Base-by-base conservation (phyloP, 2,329 filamentous ascomycete species). In the Pezicula neosporulosa region DNA sequence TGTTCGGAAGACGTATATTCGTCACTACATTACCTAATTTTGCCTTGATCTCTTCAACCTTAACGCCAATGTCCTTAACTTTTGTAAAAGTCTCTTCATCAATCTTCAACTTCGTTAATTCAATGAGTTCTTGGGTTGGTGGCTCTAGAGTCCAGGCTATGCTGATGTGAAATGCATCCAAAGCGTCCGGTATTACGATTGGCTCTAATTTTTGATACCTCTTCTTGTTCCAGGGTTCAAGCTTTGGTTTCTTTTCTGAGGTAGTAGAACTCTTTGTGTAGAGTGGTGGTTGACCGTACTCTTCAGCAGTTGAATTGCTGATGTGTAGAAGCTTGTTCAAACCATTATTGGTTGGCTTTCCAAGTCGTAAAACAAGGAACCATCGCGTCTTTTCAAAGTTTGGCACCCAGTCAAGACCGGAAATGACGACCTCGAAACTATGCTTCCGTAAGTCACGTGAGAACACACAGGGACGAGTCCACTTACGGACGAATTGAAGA, bases 101-200 rank as follows among this genome's bases (percentile, higher is more conserved):
- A 16, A 44, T 47, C 8, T 52, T 56, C 3, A 56, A 52, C 3
- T 66, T 60, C 0, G 75, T 78, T 24, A 62, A 62, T 46, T 66
- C 56, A 15, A 63, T 61, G 13, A 78, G 62, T 33, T 77, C 73
- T 3, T 70, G 52, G 6, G 68, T 72, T 0, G 82, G 84, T 39
- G 72, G 66, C 9, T 74, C 68, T 55, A 93, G 76, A 1, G 81
- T 87, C 94, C 93, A 97, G 0, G 87, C 94, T 50, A 99, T 82
- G 43, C 91, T 96, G 53, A 97, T 73, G 69, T 99, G 94, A 64
- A 97, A 97, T 19, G 80, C 82, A 45, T 76, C 68, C 4, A 77
- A 77, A 49, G 68, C 67, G 59, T 82, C 76, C 33, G 62, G 50
- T 7, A 60, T 50, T 41, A 56, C 48, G 18, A 47, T 46, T 57